Percentiles rank a stretch among this genome's conserved stretches.
These are phyloP conservation scores for Paulownia fortunei DNA, from an alignment of 257 asterid species.

Conservation along the genomic window DNA sequence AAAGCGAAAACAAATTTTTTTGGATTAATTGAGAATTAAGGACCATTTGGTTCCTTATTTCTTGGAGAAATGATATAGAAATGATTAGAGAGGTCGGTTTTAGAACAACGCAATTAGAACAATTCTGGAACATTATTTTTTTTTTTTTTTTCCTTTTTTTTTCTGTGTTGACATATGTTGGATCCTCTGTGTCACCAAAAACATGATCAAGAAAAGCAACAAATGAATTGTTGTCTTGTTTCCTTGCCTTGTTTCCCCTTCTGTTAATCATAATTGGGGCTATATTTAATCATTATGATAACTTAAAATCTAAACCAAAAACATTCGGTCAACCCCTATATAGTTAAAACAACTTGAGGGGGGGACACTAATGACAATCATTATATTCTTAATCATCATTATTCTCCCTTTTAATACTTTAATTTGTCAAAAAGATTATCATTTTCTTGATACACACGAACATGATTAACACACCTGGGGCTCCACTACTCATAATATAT, in stretches of 20 bases:
- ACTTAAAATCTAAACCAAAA: neutral
- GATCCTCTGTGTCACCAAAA: conserved; percentile 50
- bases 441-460: conserved; percentile 33
- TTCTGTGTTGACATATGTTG: conserved; percentile 30
- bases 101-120: conserved; percentile 36
- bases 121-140: conserved; percentile 3
- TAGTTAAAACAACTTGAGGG: neutral
- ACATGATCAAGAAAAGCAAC: conserved; percentile 56
- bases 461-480: conserved; percentile 49
- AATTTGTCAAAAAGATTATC: conserved; percentile 34
- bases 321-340: conserved; percentile 39
- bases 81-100: conserved; percentile 49
- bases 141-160: neutral
- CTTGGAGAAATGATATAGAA: conserved; percentile 39
- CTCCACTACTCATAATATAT: conserved; percentile 44
- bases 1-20: neutral
- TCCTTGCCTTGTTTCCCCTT: conserved; percentile 36
- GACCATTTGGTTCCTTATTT: conserved; percentile 30
- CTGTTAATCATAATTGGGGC: conserved; percentile 19
- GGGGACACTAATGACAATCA: conserved; percentile 27
- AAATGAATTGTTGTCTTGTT: conserved; percentile 54
- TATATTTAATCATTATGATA: conserved; percentile 20
- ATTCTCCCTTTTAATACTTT: conserved; percentile 24
- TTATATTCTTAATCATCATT: conserved; percentile 46
- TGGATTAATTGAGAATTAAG: conserved; percentile 27